Evolutionary conservation across 2,329 filamentous ascomycete genomes (phyloP).

Genomic region (Aschersonia sp.): DNA sequence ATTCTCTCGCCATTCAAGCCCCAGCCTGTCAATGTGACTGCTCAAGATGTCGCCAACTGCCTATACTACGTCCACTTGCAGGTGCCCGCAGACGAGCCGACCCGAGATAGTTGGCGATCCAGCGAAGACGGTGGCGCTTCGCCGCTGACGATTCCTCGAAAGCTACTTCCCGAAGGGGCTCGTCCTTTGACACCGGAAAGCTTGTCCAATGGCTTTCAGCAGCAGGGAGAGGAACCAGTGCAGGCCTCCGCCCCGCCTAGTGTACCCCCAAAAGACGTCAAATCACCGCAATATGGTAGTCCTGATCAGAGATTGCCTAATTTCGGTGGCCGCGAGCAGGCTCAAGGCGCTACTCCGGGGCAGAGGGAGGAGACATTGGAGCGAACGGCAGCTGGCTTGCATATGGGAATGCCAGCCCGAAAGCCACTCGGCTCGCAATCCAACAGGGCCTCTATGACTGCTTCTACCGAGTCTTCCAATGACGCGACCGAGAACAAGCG

Average conservation of each 20-base stretch:
- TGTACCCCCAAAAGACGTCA: background rate
- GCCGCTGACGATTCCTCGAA: slow-evolving; percentile 32
- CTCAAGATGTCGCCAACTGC: slow-evolving; percentile 71
- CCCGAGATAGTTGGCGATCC: slow-evolving; percentile 20
- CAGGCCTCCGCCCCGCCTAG: background rate
- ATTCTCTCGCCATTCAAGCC: slow-evolving; percentile 88
- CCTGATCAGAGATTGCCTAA: background rate
- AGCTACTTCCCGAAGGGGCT: slow-evolving; percentile 29
- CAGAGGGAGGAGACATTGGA: background rate
- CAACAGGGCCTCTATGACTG: slow-evolving; percentile 1
- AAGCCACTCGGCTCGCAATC: slow-evolving; percentile 15
- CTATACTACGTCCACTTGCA: slow-evolving; percentile 80
- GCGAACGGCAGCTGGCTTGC: slow-evolving; percentile 6
- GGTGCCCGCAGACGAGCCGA: slow-evolving; percentile 36
- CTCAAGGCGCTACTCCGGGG: background rate
- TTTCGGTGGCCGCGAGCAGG: background rate
- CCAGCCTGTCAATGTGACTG: slow-evolving; percentile 73
- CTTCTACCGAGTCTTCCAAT: background rate
- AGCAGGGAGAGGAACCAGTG: background rate
- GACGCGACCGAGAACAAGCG: background rate
- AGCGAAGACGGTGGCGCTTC: slow-evolving; percentile 26
- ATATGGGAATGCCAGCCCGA: slow-evolving; percentile 8
- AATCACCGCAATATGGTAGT: background rate
- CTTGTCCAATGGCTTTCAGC: slow-evolving; percentile 3
- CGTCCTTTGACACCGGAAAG: slow-evolving; percentile 14